These are phyloP conservation scores for Epithele typhae DNA, from an alignment of 768 basidiomycete genomes.

Conservation along the genomic window DNA sequence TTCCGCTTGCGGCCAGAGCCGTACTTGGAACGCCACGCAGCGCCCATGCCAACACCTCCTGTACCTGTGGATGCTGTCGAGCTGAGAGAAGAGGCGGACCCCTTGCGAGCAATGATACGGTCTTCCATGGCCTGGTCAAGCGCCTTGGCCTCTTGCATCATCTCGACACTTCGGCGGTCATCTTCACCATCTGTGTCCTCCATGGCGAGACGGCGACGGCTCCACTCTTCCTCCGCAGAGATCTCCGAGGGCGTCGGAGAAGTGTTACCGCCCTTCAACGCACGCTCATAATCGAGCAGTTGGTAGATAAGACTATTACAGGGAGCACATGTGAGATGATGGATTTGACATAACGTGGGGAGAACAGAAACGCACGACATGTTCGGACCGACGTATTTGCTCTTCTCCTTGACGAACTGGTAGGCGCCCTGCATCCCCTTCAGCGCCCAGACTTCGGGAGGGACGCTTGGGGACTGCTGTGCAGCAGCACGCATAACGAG, in stretches of 20 bases:
- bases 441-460: conserved; percentile 71
- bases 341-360: neutral
- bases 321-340: neutral
- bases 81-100: conserved; percentile 59
- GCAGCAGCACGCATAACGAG: conserved; percentile 92
- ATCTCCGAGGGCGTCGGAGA: conserved; percentile 53
- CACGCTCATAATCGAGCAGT: conserved; percentile 86
- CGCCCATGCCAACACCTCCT: conserved; percentile 53
- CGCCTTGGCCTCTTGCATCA: conserved; percentile 75
- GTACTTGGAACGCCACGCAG: conserved; percentile 62
- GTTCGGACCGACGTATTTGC: conserved; percentile 85
- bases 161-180: conserved; percentile 50
- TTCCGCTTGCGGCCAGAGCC: conserved; percentile 59
- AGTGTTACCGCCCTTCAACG: conserved; percentile 44
- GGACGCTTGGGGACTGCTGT: conserved; percentile 56
- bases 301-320: conserved; percentile 80
- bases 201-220: conserved; percentile 56
- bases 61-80: conserved; percentile 37
- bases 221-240: conserved; percentile 76
- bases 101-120: conserved; percentile 69
- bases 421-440: conserved; percentile 91
- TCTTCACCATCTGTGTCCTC: conserved; percentile 52
- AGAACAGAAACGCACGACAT: conserved; percentile 70
- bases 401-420: conserved; percentile 85
- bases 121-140: conserved; percentile 88